A percentile compares a stretch with the other conserved stretches of the same genome.
These are phyloP conservation scores for Hsuehochloa calcarea DNA, from an alignment of 176 grass and related monocot species.

Conservation along the genomic window DNA sequence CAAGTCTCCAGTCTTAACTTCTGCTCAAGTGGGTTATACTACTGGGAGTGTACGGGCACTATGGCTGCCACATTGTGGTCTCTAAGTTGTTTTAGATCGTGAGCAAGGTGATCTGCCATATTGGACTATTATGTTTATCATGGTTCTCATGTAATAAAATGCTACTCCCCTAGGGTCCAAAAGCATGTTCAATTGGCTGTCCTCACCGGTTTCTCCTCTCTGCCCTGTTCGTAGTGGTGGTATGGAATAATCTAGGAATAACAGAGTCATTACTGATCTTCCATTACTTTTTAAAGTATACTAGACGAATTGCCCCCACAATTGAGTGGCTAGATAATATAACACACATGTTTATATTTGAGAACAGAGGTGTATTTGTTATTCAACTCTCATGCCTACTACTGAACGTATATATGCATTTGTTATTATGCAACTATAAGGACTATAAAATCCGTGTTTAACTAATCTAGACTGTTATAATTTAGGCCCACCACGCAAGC, in stretches of 20 bases:
- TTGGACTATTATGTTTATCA: slow-evolving; percentile 2
- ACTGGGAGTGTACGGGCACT: not conserved
- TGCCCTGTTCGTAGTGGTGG: not conserved
- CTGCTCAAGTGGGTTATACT: not conserved
- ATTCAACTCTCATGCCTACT: too few species aligned
- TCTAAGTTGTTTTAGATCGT: not conserved
- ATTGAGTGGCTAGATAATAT: too few species aligned
- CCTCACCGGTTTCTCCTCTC: not conserved
- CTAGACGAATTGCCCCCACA: too few species aligned
- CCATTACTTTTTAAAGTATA: not conserved
- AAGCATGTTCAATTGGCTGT: not conserved
- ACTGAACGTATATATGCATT: too few species aligned
- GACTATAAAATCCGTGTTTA: too few species aligned
- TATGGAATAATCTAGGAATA: not conserved
- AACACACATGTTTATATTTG: too few species aligned
- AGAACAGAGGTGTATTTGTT: too few species aligned
- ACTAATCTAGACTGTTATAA: too few species aligned
- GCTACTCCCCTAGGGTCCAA: not conserved
- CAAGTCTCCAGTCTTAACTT: not conserved
- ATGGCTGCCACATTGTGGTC: not conserved
- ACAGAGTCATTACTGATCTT: not conserved
- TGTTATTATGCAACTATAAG: too few species aligned
- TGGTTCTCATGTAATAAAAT: not conserved
- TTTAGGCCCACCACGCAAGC: too few species aligned
- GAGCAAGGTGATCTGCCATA: not conserved